Evolutionary conservation across 2,329 filamentous ascomycete species (phyloP).

Genomic region (Diaporthe amygdali): DNA sequence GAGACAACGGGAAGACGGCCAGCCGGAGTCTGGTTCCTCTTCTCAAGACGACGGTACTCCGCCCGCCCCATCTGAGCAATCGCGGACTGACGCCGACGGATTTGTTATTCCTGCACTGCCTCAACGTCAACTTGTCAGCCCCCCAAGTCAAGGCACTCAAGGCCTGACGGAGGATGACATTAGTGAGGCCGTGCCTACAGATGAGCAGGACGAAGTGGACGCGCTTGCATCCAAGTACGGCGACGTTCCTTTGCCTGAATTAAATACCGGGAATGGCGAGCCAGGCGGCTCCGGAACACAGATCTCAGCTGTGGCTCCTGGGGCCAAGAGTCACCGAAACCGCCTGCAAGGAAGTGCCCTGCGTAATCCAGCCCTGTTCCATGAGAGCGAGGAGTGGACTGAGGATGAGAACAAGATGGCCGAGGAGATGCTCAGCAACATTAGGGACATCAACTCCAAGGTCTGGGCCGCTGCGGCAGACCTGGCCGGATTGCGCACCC

Average conservation of each 20-base stretch:
- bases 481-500: conserved; percentile 25
- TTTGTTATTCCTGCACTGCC: conserved; percentile 67
- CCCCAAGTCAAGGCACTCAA: neutral
- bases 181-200: conserved; percentile 20
- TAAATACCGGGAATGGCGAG: neutral
- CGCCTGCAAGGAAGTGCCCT: conserved; percentile 20
- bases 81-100: conserved; percentile 64
- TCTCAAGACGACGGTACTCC: conserved; percentile 38
- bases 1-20: neutral
- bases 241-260: conserved; percentile 33
- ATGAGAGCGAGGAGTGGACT: conserved; percentile 55
- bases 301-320: neutral
- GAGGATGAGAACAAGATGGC: conserved; percentile 67
- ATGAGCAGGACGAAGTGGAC: conserved; percentile 30
- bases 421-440: conserved; percentile 74
- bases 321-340: conserved; percentile 26
- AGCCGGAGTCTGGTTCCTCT: neutral
- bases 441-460: conserved; percentile 65
- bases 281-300: neutral
- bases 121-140: conserved; percentile 29
- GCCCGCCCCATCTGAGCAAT: conserved; percentile 31
- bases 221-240: conserved; percentile 50
- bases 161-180: conserved; percentile 36
- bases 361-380: conserved; percentile 30
- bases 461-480: conserved; percentile 23